Evolutionary conservation across 495 filamentous ascomycete species (phyloP).

Genomic region (Penicillium pancosmium): DNA sequence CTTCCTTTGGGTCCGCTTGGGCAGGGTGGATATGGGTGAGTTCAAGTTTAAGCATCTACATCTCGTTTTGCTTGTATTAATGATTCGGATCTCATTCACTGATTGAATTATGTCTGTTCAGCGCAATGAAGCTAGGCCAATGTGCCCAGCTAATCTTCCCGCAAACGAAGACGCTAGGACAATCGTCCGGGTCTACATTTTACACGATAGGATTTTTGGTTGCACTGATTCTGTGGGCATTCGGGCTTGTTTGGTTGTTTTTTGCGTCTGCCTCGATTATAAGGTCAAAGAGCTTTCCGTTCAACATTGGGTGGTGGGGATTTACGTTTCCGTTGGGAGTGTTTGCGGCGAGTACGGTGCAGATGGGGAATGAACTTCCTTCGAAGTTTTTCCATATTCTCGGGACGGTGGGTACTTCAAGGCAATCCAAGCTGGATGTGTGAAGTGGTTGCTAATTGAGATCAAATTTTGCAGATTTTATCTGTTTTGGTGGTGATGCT

Average conservation of each 20-base stretch:
- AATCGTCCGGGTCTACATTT: conserved; percentile 50
- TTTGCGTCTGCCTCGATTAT: conserved; percentile 50
- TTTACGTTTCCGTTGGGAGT: conserved; percentile 65
- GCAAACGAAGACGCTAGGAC: conserved; percentile 45
- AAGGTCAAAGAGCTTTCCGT: conserved; percentile 53
- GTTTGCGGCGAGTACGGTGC: conserved; percentile 52
- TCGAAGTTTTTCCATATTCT: conserved; percentile 59
- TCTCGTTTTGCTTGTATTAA: too few relatives aligned
- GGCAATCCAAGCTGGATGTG: too few relatives aligned
- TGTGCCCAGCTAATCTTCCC: conserved; percentile 54
- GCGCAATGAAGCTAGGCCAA: conserved; percentile 58
- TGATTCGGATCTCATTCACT: too few relatives aligned
- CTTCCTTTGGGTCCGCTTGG: conserved; percentile 64
- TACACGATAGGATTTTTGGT: conserved; percentile 56
- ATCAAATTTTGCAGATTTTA: conserved; percentile 37
- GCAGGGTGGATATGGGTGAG: conserved; percentile 56
- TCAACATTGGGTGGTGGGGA: conserved; percentile 72
- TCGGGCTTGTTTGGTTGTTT: conserved; percentile 64
- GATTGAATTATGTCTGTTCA: neutral
- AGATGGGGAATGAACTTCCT: conserved; percentile 51
- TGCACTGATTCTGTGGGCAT: conserved; percentile 61
- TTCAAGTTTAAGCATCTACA: neutral
- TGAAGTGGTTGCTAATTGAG: neutral
- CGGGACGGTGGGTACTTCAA: conserved; percentile 38
- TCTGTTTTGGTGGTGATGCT: conserved; percentile 50